phyloP scores from a whole-genome alignment of 1,284 basidiomycete species.

The Austropuccinia psidii region DNA sequence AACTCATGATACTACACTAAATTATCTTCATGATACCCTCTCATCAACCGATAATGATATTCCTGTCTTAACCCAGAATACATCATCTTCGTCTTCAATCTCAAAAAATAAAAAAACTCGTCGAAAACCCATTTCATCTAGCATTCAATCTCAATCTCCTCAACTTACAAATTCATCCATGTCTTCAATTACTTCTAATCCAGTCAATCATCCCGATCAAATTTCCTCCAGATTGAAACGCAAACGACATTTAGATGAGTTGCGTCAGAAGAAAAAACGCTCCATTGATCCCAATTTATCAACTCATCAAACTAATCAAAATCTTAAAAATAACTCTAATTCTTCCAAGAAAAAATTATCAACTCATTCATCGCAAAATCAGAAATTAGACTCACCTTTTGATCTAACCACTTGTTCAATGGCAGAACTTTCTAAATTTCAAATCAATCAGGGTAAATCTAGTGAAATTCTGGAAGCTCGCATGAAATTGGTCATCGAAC shows the following conservation, averaged over 20 bases:
- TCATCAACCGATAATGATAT: background rate
- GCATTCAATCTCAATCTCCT: background rate
- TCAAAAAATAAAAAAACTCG: background rate
- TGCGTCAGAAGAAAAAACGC: constrained; percentile 2
- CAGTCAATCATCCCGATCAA: constrained; percentile 3
- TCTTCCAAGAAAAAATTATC: background rate
- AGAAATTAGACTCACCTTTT: constrained; percentile 51
- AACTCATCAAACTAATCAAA: background rate
- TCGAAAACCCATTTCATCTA: background rate
- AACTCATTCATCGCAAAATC: background rate
- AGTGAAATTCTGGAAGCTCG: constrained; percentile 29
- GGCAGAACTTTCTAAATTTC: constrained; percentile 64
- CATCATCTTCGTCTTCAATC: background rate
- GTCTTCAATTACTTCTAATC: background rate
- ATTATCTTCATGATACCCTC: background rate
- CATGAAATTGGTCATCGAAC: constrained; percentile 23
- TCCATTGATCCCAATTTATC: background rate
- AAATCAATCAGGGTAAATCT: constrained; percentile 53
- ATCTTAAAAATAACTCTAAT: background rate
- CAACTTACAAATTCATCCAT: background rate
- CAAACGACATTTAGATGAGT: constrained; percentile 11
- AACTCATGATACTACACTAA: background rate
- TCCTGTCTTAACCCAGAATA: background rate
- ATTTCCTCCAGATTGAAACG: constrained; percentile 7
- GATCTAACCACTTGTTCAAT: constrained; percentile 69